Evolutionary conservation across 2,329 filamentous ascomycete genomes (phyloP), one percentile per base, ranked within the genome.

Genomic region (Apiospora hydei): DNA sequence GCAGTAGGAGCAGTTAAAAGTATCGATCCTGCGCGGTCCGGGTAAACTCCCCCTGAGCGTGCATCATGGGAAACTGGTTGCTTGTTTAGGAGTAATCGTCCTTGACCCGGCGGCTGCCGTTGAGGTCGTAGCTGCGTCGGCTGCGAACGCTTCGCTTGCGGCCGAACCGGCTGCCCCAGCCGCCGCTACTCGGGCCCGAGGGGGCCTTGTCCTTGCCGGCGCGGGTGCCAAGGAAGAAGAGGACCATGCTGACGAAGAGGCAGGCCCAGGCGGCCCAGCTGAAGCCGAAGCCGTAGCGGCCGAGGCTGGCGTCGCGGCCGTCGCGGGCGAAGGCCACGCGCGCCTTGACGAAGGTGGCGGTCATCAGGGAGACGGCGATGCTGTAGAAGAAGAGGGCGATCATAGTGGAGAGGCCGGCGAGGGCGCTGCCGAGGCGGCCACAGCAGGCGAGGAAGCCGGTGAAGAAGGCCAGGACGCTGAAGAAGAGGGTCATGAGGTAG

Each of bases 401-500:
- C 67, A 84, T 75, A 16, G 89, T 83, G 44, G 89, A 83, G 64
- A 92, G 78, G 24, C 88, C 90, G 6, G 91, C 89, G 57, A 95
- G 81, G 67, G 90, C 92, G 10, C 92, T 88, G 66, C 92, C 93
- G 1, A 95, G 86, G 71, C 93, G 90, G 46, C 91, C 91, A 82
- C 87, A 93, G 79, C 92, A 90, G 21, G 93, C 92, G 21, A 95
- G 82, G 74, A 94, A 86, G 75, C 91, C 89, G 14, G 87, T 83
- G 82, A 94, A 88, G 80, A 95, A 90, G 74, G 92, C 89, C 38
- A 90, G 71, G 67, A 89, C 87, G 74, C 89, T 89, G 81, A 97
- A 96, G 86, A 98, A 91, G 49, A 98, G 88, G 24, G 91, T 90
- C 76, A 98, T 92, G 71, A 98, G 85, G 85, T 93, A 93, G 83